phyloP scores from a whole-genome alignment of 441 rosid genomes.

The Adansonia rubrostipa region DNA sequence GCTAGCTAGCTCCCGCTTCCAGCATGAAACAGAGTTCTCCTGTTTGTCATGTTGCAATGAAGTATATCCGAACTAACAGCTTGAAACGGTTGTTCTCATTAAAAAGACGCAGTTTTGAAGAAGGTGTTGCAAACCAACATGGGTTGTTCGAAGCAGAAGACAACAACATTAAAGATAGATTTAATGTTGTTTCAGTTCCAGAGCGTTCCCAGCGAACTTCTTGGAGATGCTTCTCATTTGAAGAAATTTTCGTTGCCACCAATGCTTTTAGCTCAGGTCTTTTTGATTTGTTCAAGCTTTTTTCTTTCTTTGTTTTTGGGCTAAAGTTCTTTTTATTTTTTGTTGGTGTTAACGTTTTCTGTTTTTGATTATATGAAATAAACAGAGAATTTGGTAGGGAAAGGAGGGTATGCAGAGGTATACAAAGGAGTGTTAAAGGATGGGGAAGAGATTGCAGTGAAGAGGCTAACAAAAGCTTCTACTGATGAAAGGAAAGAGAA shows the following conservation, averaged over 20 bases:
- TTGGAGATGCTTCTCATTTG: conserved; percentile 91
- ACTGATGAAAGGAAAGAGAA: conserved; percentile 89
- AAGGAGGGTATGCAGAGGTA: conserved; percentile 96
- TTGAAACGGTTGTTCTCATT: conserved; percentile 74
- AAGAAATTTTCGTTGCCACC: conserved; percentile 78
- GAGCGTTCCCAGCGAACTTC: conserved; percentile 60
- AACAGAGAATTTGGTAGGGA: conserved; percentile 80
- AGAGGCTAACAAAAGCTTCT: conserved; percentile 70
- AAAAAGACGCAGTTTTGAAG: conserved; percentile 62
- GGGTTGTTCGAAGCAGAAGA: conserved; percentile 30
- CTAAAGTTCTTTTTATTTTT: conserved; percentile 12
- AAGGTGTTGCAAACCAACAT: conserved; percentile 29
- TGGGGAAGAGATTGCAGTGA: conserved; percentile 83
- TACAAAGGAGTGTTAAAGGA: conserved; percentile 62
- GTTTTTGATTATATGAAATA: conserved; percentile 22
- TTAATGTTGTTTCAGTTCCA: conserved; percentile 39
- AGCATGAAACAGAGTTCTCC: conserved; percentile 40
- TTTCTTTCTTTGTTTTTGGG: not conserved
- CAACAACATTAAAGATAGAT: conserved; percentile 25
- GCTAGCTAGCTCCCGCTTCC: not conserved
- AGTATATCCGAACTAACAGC: conserved; percentile 73
- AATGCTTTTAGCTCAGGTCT: conserved; percentile 72
- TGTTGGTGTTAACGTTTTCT: conserved; percentile 7
- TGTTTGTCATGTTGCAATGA: conserved; percentile 48
- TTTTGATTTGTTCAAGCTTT: not conserved